Percentiles rank a stretch among this genome's conserved stretches.
These are phyloP conservation scores for Cicer judaicum DNA, from an alignment of 306 rosid species.

Conservation along the genomic window DNA sequence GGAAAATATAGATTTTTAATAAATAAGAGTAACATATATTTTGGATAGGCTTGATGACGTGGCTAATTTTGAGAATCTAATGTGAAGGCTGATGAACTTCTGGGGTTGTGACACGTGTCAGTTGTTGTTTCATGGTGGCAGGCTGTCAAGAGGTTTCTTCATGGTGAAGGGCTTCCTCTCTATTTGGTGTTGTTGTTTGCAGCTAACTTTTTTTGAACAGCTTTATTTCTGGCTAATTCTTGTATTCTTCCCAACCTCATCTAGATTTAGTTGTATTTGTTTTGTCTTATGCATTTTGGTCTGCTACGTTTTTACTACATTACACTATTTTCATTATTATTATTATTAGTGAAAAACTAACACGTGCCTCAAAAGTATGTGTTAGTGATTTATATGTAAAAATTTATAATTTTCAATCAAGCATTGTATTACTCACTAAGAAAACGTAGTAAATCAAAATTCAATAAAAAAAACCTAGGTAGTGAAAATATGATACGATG, in stretches of 20 bases:
- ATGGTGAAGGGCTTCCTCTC: slow-evolving; percentile 35
- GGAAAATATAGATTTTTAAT: background rate
- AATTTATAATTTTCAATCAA: no score
- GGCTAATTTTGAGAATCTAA: slow-evolving; percentile 23
- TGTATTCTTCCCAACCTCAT: background rate
- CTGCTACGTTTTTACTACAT: no score
- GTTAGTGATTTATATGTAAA: no score
- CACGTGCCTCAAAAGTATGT: no score
- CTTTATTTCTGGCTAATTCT: slow-evolving; percentile 8
- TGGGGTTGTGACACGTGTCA: slow-evolving; percentile 45
- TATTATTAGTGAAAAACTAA: no score
- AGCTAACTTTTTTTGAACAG: background rate
- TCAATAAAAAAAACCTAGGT: no score
- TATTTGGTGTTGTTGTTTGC: slow-evolving; percentile 8
- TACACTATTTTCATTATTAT: no score
- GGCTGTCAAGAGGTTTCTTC: slow-evolving; percentile 46
- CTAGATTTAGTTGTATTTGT: background rate
- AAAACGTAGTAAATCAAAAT: no score
- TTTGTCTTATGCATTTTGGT: background rate
- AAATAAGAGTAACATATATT: background rate
- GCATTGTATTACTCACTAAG: no score
- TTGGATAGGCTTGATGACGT: slow-evolving; percentile 43
- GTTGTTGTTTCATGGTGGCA: slow-evolving; percentile 34
- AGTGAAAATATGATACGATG: no score
- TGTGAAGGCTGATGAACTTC: background rate